These are phyloP conservation scores for Dothistroma pini DNA, from an alignment of 2,329 filamentous ascomycete species.

Conservation along the genomic window DNA sequence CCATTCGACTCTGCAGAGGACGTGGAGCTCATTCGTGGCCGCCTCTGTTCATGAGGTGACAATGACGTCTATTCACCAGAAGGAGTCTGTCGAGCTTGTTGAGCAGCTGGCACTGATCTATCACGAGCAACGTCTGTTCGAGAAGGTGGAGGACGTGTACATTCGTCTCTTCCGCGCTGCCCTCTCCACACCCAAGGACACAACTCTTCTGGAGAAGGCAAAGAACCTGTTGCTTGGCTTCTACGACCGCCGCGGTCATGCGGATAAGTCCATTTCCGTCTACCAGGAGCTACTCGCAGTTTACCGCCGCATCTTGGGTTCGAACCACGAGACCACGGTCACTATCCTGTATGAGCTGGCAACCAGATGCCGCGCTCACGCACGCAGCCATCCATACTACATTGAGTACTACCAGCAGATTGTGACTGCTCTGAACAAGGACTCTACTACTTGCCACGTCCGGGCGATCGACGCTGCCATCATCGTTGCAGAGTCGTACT, in stretches of 20 bases:
- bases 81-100: conserved; percentile 48
- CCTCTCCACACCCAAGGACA: conserved; percentile 29
- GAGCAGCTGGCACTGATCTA: conserved; percentile 48
- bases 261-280: conserved; percentile 35
- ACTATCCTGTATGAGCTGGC: conserved; percentile 48
- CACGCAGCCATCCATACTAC: conserved; percentile 44
- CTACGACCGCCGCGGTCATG: conserved; percentile 39
- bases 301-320: conserved; percentile 32
- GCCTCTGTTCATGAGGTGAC: conserved; percentile 40
- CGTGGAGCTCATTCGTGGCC: conserved; percentile 48
- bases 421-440: conserved; percentile 41
- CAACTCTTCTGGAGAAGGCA: conserved; percentile 35
- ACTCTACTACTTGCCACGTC: conserved; percentile 38
- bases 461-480: conserved; percentile 42
- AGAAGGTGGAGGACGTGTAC: conserved; percentile 40
- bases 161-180: conserved; percentile 39
- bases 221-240: conserved; percentile 36
- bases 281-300: conserved; percentile 39
- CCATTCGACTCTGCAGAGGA: conserved; percentile 43
- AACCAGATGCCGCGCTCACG: conserved; percentile 35
- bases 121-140: conserved; percentile 35
- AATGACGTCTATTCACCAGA: conserved; percentile 41
- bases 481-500: conserved; percentile 44
- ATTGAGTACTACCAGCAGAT: conserved; percentile 49
- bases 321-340: conserved; percentile 45